Conservation (phyloP, 2,329 filamentous ascomycete species). For the Exophiala aquamarina region DNA sequence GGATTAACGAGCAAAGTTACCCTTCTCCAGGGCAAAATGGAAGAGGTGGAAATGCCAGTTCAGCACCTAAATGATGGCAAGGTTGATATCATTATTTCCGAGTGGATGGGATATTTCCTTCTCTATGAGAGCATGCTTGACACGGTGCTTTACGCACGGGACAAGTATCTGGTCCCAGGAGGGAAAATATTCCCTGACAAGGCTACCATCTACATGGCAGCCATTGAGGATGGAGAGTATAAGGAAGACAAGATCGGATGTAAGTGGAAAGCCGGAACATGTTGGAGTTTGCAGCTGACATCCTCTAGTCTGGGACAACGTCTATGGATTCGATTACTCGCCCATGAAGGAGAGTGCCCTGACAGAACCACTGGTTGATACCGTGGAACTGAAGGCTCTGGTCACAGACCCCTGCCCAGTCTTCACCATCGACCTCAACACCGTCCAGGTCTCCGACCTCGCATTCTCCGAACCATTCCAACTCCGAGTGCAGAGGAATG, state of each 20-base stretch:
- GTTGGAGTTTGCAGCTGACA: slow-evolving; percentile 6
- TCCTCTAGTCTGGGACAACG: slow-evolving; percentile 90
- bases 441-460: slow-evolving; percentile 77
- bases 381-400: slow-evolving; percentile 94
- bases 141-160: slow-evolving; percentile 93
- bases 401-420: slow-evolving; percentile 87
- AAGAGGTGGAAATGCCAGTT: slow-evolving; percentile 91
- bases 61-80: slow-evolving; percentile 57
- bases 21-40: slow-evolving; percentile 98
- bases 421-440: slow-evolving; percentile 91
- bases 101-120: slow-evolving; percentile 99
- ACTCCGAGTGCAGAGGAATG: slow-evolving; percentile 76
- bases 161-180: slow-evolving; percentile 82
- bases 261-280: slow-evolving; percentile 51
- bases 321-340: slow-evolving; percentile 96
- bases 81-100: slow-evolving; percentile 99
- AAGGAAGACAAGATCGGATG: slow-evolving; percentile 99
- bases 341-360: slow-evolving; percentile 92
- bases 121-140: slow-evolving; percentile 99
- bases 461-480: slow-evolving; percentile 78
- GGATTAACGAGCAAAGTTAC: slow-evolving; percentile 96
- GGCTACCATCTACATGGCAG: slow-evolving; percentile 94
- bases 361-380: slow-evolving; percentile 94
- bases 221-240: slow-evolving; percentile 98
- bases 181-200: slow-evolving; percentile 98